Conservation (phyloP, 352 stramenopile species). For the Halophytophthora polymorphica region DNA sequence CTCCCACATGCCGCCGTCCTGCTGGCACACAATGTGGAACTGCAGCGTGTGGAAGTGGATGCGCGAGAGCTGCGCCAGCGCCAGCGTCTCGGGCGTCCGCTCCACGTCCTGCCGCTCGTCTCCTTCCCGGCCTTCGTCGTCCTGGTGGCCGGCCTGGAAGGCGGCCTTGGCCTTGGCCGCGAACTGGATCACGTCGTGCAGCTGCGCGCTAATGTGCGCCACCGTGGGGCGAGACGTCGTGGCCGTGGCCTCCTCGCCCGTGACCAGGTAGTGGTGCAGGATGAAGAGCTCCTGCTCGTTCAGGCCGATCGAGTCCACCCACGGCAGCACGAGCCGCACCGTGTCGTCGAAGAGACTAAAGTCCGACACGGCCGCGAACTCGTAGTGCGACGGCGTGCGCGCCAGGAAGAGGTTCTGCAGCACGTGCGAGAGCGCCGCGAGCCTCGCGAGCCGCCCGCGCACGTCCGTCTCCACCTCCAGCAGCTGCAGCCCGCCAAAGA, state of each 20-base stretch:
- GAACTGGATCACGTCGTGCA: conserved; percentile 70
- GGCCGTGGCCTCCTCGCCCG: conserved; percentile 62
- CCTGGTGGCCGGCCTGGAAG: conserved; percentile 30
- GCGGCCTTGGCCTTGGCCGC: conserved; percentile 39
- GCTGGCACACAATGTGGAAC: conserved; percentile 86
- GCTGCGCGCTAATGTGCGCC: conserved; percentile 65
- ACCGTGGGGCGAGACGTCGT: conserved; percentile 76
- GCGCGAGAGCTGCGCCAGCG: conserved; percentile 62
- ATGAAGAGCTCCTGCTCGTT: conserved; percentile 87
- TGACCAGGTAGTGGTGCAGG: conserved; percentile 78
- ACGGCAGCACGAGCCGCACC: conserved; percentile 70
- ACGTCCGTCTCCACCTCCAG: conserved; percentile 82
- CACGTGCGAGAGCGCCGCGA: conserved; percentile 64
- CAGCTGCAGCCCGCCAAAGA: conserved; percentile 80
- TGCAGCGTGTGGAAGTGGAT: conserved; percentile 87
- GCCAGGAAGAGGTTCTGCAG: conserved; percentile 67
- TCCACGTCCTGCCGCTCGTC: conserved; percentile 18
- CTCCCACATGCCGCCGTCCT: conserved; percentile 54
- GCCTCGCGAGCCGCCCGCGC: conserved; percentile 38
- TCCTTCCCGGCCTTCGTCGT: conserved; percentile 4
- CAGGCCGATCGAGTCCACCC: conserved; percentile 75
- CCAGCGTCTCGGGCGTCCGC: conserved; percentile 24
- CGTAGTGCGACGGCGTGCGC: conserved; percentile 68
- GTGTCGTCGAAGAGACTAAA: conserved; percentile 83
- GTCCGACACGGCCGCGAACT: conserved; percentile 82